Evolutionary conservation across 192 early-diverging fungal species (phyloP), one percentile per base, ranked within the genome.

Genomic region (Coemansia sp.): DNA sequence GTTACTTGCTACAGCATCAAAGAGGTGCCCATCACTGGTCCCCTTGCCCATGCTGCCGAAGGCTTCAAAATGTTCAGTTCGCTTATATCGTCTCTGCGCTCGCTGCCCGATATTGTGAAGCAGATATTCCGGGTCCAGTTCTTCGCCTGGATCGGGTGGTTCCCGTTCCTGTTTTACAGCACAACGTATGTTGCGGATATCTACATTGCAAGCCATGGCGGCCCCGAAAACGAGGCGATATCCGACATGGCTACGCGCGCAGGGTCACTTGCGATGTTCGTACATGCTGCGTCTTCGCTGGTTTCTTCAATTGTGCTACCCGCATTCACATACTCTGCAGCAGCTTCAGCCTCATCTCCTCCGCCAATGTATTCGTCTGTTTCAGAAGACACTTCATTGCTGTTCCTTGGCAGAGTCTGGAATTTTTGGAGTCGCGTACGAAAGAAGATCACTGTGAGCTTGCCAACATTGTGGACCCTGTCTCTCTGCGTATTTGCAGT

Each of bases 81-180:
- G 46, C 68, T 75, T 46, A 60, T 75, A 36, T 52, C 71, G 14
- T 76, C 88, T 2, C 69, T 94, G 44, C 70, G 87, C 41, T 63
- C 76, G 24, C 69, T 98, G 62, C 95, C 97, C 2, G 57, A 14
- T 5, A 84, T 90, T 9, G 84, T 96, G 24, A 90, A 91, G 56
- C 79, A 85, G 57, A 84, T 97, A 20, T 96, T 92, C 72, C 91
- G 91, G 62, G 87, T 94, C 14, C 95, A 99, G 71, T 92, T 99
- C 62, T 95, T 95, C 85, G 88, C 92, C 30, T 99, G 95, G 95
- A 89, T 97, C 74, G 95, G 92, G 11, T 95, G 95, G 93, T 99
- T 99, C 66, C 94, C 95, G 7, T 95, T 97, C 72, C 81, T 99
- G 9, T 97, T 97, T 68, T 99, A 97, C 78, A 87, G 90, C 68